Conservation (phyloP, 2,329 filamentous ascomycete species). For the Tolypocladium capitatum region DNA sequence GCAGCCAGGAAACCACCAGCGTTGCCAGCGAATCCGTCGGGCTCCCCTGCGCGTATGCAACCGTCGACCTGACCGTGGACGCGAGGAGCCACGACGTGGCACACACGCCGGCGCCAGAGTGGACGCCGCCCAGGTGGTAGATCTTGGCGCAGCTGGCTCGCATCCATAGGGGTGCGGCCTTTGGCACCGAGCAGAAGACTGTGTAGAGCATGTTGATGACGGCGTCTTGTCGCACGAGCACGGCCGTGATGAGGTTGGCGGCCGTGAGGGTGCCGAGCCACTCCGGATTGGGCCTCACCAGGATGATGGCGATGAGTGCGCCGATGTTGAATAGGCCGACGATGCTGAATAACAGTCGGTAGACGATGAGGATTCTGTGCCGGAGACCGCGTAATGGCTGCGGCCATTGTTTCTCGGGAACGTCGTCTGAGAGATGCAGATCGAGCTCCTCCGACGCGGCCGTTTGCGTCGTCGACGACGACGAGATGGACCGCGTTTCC, state of each 20-base stretch:
- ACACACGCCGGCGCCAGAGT: constrained; percentile 35
- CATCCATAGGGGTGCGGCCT: constrained; percentile 32
- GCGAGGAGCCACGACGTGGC: constrained; percentile 36
- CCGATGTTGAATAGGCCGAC: constrained; percentile 36
- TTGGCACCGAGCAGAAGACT: constrained; percentile 30
- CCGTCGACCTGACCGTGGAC: constrained; percentile 24
- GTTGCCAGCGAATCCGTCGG: constrained; percentile 25
- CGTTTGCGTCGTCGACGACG: constrained; percentile 17
- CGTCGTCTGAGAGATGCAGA: constrained; percentile 14
- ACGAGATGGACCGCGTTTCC: constrained; percentile 17
- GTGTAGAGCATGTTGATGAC: constrained; percentile 38
- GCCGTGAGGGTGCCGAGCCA: constrained; percentile 29
- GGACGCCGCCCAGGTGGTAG: constrained; percentile 38
- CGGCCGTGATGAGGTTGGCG: constrained; percentile 34
- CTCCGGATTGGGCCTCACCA: constrained; percentile 18
- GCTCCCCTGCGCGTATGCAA: constrained; percentile 17
- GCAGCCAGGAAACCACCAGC: constrained; percentile 39
- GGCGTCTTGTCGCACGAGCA: constrained; percentile 39
- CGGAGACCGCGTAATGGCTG: constrained; percentile 26
- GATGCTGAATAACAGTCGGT: constrained; percentile 42
- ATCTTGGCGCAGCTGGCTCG: constrained; percentile 35
- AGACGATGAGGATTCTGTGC: constrained; percentile 36
- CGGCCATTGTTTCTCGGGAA: constrained; percentile 27
- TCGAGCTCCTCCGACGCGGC: constrained; percentile 14
- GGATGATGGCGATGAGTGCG: constrained; percentile 29